Percentiles rank a stretch among this genome's conserved stretches.
These are phyloP conservation scores for Podosphaera aphanis DNA, from an alignment of 2,329 filamentous ascomycete genomes.

Conservation along the genomic window DNA sequence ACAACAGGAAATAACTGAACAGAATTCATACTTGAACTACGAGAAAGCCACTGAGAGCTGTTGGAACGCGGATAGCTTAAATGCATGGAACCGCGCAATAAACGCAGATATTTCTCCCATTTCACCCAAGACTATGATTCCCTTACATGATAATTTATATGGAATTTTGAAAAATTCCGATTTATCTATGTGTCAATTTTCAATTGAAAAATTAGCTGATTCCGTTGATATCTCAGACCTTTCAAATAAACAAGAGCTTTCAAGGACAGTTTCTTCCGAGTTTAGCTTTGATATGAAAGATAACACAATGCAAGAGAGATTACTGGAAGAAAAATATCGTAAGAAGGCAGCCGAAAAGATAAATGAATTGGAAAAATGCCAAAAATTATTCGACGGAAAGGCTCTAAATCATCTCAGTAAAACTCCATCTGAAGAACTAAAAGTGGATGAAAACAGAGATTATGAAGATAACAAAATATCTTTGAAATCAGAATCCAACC, in stretches of 20 bases:
- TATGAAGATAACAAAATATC: background rate
- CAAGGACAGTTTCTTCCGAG: constrained; percentile 29
- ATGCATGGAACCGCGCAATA: background rate
- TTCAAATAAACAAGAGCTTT: constrained; percentile 25
- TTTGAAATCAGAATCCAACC: background rate
- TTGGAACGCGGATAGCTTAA: constrained; percentile 1
- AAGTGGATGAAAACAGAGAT: constrained; percentile 31
- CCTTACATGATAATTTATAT: background rate
- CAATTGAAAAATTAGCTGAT: background rate
- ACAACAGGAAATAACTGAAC: constrained; percentile 7
- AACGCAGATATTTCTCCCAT: background rate
- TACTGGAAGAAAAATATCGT: constrained; percentile 1
- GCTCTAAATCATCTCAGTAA: constrained; percentile 38
- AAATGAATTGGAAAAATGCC: constrained; percentile 17
- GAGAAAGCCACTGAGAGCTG: constrained; percentile 8
- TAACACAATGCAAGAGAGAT: constrained; percentile 34
- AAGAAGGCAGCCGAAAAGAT: background rate
- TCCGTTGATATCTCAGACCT: background rate
- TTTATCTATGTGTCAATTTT: background rate
- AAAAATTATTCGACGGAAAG: constrained; percentile 19
- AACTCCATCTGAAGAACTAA: constrained; percentile 41
- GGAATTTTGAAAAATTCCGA: background rate
- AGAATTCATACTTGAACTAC: constrained; percentile 4
- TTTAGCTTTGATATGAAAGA: constrained; percentile 68
- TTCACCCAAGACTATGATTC: background rate